Base-by-base conservation (phyloP, 768 basidiomycete species). In the Asterophora parasitica region DNA sequence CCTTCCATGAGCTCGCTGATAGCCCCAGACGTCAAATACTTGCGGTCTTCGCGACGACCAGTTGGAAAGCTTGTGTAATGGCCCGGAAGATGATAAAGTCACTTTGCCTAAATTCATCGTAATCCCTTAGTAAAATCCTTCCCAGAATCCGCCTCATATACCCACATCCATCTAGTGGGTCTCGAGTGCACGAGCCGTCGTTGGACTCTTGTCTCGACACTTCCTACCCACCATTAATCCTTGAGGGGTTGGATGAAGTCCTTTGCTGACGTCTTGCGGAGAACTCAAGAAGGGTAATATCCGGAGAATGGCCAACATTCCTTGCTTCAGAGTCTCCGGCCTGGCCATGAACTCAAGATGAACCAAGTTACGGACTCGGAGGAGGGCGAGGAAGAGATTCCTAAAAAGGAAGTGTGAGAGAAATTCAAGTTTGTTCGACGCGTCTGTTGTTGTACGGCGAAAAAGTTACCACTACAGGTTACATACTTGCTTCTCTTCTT, bases 361-460 rank as follows among this genome's bases (percentile, higher is more conserved):
- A n/a, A n/a, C n/a, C n/a, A n/a, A 23, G 3, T 23, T 6, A 6
- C 3, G 23, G 23, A 23, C 23, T 3, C 23, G 23, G 3, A 23
- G 23, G 23, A 23, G 23, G 23, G 6, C 23, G 23, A 6, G 23
- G 23, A n/a, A n/a, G 23, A 23, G 23, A 3, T 23, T 43, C 50
- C 47, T 13, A 44, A 55, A 46, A 52, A 49, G 48, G 50, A 46
- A 55, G 44, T 44, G 38, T 42, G 45, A 42, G 50, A 48, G 28
- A 31, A 43, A 43, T 40, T 20, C 31, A 27, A 38, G 41, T 46
- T 48, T 49, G 45, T 50, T 52, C 31, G 41, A 55, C 51, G 51
- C 48, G 51, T 50, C 39, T 41, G 31, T 40, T 34, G 16, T 17
- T 42, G 23, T 23, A 42, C 27, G 30, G 16, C 32, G 28, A 31